Evolutionary conservation across 2,329 filamentous ascomycete genomes (phyloP), one percentile per base, ranked within the genome.

Genomic region (Ramichloridium luteum): DNA sequence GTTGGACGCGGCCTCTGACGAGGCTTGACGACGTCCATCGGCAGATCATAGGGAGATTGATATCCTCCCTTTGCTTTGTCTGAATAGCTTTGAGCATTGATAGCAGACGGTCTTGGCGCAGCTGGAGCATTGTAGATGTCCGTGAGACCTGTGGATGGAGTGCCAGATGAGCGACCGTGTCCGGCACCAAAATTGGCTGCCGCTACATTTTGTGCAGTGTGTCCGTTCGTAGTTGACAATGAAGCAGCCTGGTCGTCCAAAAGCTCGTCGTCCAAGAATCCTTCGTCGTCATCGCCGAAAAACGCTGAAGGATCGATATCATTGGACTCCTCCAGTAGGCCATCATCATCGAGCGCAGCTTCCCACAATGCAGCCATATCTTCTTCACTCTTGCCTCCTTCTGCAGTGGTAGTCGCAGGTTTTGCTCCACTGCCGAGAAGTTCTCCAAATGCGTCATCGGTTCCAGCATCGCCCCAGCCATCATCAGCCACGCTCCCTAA

Each of bases 21-120:
- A 67, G 48, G 79, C 45, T 79, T 80, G 16, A 80, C 71, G 16
- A 98, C 70, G 33, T 94, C 88, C 58, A 90, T 82, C 3, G 90
- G 90, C 13, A 98, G 66, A 59, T 98, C 92, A 48, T 94, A 98
- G 0, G 90, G 90, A 13, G 88, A 96, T 29, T 79, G 71, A 54
- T 98, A 98, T 5, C 88, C 86, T 34, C 82, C 82, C 58, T 93
- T 96, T 3, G 83, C 65, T 56, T 92, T 92, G 55, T 88, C 80
- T 4, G 72, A 83, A 56, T 93, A 98, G 57, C 88, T 96, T 53
- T 92, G 75, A 1, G 61, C 54, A 20, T 54, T 55, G 25, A 48
- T 53, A 14, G 53, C 73, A 66, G 57, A 74, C 43, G 46, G 69
- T 46, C 39, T 68, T 30, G 51, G 41, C 26, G 44, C 45, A 13